These are phyloP conservation scores for Trametes maxima DNA, from an alignment of 768 basidiomycete species.

Conservation along the genomic window DNA sequence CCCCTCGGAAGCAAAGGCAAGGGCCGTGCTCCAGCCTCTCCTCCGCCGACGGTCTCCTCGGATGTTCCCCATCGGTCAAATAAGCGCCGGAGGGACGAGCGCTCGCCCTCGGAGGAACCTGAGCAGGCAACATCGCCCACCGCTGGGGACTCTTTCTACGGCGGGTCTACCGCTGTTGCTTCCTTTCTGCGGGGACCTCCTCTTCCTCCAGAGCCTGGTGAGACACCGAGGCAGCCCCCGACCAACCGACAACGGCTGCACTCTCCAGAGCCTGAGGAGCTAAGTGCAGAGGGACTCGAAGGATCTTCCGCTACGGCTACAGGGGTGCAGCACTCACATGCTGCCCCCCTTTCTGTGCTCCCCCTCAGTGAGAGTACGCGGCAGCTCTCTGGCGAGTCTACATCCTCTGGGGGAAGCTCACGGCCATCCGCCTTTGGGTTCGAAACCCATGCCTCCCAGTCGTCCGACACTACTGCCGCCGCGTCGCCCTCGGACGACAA, in stretches of 20 bases:
- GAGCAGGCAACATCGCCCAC: conserved; percentile 5
- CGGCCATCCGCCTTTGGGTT: neutral
- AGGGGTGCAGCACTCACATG: no score
- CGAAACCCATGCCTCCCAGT: neutral
- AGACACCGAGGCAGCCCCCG: conserved; percentile 31
- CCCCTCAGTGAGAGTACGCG: conserved; percentile 18
- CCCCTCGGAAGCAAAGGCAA: conserved; percentile 59
- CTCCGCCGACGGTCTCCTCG: neutral
- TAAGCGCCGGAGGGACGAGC: conserved; percentile 59
- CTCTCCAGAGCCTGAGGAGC: conserved; percentile 14
- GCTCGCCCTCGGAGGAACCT: conserved; percentile 12
- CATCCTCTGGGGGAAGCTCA: conserved; percentile 16
- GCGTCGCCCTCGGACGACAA: conserved; percentile 3
- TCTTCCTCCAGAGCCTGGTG: conserved; percentile 32
- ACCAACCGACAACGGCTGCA: conserved; percentile 28
- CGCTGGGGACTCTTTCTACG: conserved; percentile 42
- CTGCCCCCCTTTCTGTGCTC: neutral
- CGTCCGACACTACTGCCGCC: conserved; percentile 24
- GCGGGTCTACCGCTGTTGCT: conserved; percentile 57
- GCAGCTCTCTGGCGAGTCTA: conserved; percentile 25
- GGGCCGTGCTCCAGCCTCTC: conserved; percentile 39
- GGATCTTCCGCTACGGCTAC: no score
- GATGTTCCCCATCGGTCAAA: neutral
- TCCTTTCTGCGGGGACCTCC: conserved; percentile 48
- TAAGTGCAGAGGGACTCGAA: neutral